Evolutionary conservation across 75 land plant genomes (phyloP), one percentile per base, ranked within the genome.

Genomic region (Cupressus sempervirens): DNA sequence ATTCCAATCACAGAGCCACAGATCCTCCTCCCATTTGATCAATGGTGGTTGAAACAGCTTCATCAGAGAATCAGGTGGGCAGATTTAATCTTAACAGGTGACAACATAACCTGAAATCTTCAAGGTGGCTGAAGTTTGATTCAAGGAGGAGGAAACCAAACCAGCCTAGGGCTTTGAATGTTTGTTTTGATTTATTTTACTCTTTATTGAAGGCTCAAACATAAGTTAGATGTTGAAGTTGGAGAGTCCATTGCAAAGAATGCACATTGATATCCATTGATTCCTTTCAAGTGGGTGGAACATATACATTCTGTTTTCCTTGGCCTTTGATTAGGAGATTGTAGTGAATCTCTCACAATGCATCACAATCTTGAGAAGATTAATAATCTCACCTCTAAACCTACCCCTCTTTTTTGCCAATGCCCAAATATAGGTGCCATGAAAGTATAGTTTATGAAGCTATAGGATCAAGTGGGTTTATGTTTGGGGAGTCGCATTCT

Each of bases 81-180:
- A 14, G 30, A 62, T 62, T 62, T 18, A 81, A 81, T 48, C 82
- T 29, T 10, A 81, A 30, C n/a, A 81, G 35, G 82, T 81, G 82
- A 81, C 82, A 29, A 32, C 34, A 43, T 81, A 81, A 48, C 82
- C 54, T 48, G 48, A 54, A 48, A 46, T 81, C 46, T 81, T 81
- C 18, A 16, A 14, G 50, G 8, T n/a, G 32, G 35, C 12, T 81
- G 15, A 14, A 46, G 35, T 50, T 81, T 81, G 15, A 76, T 7
- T 76, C 35, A 81, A 81, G 48, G 56, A 29, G 16, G 82, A 8
- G n/a, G n/a, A n/a, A n/a, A n/a, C n/a, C n/a, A n/a, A 46, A 48
- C 32, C 50, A n/a, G 54, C 18, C 67, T 23, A 4, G 53, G 15
- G 53, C 13, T 23, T 62, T 62, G 1, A 23, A n/a, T n/a, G n/a